A percentile compares a stretch with the other conserved stretches of the same genome.
Conservation (phyloP, 768 basidiomycete genomes). For the Crassisporium funariophilum region DNA sequence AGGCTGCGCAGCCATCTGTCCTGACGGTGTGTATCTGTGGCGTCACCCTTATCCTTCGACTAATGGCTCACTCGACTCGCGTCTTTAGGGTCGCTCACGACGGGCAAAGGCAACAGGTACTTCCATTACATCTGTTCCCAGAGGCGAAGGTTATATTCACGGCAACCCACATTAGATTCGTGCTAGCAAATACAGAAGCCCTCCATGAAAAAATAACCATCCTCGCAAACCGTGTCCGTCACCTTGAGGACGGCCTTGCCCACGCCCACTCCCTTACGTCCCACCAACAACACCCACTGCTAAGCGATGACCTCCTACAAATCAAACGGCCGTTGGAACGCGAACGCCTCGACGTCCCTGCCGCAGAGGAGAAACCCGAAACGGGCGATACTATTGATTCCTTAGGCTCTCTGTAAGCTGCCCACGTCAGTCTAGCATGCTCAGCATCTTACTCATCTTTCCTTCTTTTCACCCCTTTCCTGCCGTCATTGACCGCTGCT, state of each 20-base stretch:
- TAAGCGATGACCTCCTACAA: slow-evolving; percentile 60
- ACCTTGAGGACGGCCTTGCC: slow-evolving; percentile 68
- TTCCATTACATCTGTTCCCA: slow-evolving; percentile 2
- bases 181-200: slow-evolving; percentile 69
- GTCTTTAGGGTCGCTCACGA: slow-evolving; percentile 61
- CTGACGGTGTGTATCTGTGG: slow-evolving; percentile 47
- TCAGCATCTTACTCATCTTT: too few relatives aligned
- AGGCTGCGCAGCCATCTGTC: slow-evolving; percentile 64
- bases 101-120: slow-evolving; percentile 73
- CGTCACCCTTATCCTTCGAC: slow-evolving; percentile 14
- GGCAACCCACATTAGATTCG: slow-evolving; percentile 46
- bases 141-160: slow-evolving; percentile 7
- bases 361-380: slow-evolving; percentile 47
- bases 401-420: slow-evolving; percentile 65
- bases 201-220: slow-evolving; percentile 69
- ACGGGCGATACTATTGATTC: slow-evolving; percentile 60
- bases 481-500: too few relatives aligned
- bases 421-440: too few relatives aligned
- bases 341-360: slow-evolving; percentile 45
- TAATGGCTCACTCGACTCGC: slow-evolving; percentile 8
- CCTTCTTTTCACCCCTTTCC: slow-evolving; percentile 2
- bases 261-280: slow-evolving; percentile 52
- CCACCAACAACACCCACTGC: slow-evolving; percentile 54
- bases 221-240: slow-evolving; percentile 61
- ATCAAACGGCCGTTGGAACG: slow-evolving; percentile 71